phyloP scores from a whole-genome alignment of 257 asterid genomes.

The Dorcoceras hygrometricum region DNA sequence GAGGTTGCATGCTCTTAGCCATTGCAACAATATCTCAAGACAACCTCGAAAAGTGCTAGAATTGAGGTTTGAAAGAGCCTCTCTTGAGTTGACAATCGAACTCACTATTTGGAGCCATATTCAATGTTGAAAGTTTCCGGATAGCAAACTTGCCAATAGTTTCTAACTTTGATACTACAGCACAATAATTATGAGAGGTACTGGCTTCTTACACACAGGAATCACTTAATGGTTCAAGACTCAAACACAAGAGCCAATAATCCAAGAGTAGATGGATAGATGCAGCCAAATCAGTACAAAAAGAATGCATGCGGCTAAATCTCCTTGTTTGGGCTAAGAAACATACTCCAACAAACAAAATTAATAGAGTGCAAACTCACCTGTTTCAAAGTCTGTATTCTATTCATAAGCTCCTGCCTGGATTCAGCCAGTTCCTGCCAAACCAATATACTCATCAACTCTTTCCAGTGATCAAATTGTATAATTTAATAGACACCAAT shows the following conservation, averaged over 20 bases:
- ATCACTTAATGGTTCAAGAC: background rate
- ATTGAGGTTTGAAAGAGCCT: background rate
- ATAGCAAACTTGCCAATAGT: too few relatives aligned
- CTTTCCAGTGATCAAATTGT: conserved; percentile 4
- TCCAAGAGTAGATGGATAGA: background rate
- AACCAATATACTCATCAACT: conserved; percentile 6
- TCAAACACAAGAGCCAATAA: background rate
- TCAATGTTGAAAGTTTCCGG: too few relatives aligned
- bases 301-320: background rate
- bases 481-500: background rate
- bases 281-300: background rate
- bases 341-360: background rate
- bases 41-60: background rate
- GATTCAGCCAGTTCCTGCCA: conserved; percentile 80
- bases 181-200: background rate
- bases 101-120: background rate
- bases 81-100: background rate
- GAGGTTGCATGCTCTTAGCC: too few relatives aligned
- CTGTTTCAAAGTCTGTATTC: conserved; percentile 81
- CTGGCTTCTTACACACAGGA: background rate
- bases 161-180: background rate
- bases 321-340: background rate
- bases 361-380: conserved; percentile 24
- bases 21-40: background rate
- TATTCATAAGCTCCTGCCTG: conserved; percentile 68